Conservation (phyloP, 257 asterid genomes). For the Sherardia arvensis region DNA sequence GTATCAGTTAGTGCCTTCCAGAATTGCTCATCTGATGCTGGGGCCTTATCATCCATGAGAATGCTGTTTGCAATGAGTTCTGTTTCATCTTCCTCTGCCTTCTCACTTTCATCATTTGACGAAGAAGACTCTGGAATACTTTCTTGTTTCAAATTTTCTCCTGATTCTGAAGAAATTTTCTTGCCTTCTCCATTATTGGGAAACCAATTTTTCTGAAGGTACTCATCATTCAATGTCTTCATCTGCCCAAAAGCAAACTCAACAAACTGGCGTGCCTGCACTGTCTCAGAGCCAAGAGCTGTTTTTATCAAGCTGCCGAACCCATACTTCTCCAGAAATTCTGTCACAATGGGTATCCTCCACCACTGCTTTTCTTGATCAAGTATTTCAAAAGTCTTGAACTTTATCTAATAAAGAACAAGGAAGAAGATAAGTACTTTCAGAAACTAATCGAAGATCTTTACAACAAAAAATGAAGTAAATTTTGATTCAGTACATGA, state of each 20-base stretch:
- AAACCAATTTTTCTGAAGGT: conserved; percentile 49
- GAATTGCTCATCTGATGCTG: conserved; percentile 54
- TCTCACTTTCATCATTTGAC: conserved; percentile 22
- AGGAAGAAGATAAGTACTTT: conserved; percentile 10
- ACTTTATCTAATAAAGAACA: conserved; percentile 52
- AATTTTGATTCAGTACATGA: neutral
- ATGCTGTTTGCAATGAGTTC: conserved; percentile 14
- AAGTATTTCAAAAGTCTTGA: conserved; percentile 75
- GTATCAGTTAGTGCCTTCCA: conserved; percentile 69
- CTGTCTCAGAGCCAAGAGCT: conserved; percentile 78
- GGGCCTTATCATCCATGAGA: conserved; percentile 19
- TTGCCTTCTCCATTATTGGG: conserved; percentile 18
- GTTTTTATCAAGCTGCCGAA: conserved; percentile 71
- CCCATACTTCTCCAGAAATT: conserved; percentile 68
- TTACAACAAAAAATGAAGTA: neutral
- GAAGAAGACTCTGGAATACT: conserved; percentile 16
- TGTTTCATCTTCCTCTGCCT: neutral
- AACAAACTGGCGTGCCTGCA: conserved; percentile 87
- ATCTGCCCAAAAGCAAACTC: conserved; percentile 86
- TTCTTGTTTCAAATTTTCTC: conserved; percentile 18
- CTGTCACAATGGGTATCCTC: conserved; percentile 79
- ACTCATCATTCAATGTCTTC: conserved; percentile 60
- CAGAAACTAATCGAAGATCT: neutral
- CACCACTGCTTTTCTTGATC: conserved; percentile 92
- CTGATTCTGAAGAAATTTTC: conserved; percentile 13